Evolutionary conservation across 2,329 filamentous ascomycete species (phyloP).

Genomic region (Colletotrichum sansevieriae): DNA sequence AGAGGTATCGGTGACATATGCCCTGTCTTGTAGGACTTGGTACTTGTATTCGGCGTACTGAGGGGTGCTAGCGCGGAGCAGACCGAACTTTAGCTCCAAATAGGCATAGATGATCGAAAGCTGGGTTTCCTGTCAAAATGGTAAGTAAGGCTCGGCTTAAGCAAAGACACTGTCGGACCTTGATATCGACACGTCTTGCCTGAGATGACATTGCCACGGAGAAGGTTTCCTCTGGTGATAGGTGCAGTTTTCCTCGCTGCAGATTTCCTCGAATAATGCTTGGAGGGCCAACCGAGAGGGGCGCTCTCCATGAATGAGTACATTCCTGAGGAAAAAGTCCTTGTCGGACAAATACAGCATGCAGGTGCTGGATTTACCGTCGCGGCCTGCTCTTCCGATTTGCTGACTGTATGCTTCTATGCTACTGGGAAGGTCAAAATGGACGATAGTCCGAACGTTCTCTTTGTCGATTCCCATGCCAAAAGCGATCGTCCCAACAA

Average conservation of each 20-base stretch:
- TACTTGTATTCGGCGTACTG: constrained; percentile 69
- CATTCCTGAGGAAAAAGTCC: constrained; percentile 70
- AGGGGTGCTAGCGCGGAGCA: constrained; percentile 68
- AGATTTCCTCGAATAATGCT: constrained; percentile 64
- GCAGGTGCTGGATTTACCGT: constrained; percentile 66
- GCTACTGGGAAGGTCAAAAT: constrained; percentile 64
- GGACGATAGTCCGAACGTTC: constrained; percentile 67
- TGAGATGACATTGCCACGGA: constrained; percentile 61
- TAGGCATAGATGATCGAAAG: constrained; percentile 66
- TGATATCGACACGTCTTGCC: constrained; percentile 66
- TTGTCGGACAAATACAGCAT: constrained; percentile 69
- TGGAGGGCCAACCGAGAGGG: constrained; percentile 65
- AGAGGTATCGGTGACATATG: constrained; percentile 53
- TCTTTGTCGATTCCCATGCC: constrained; percentile 72
- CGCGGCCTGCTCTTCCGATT: constrained; percentile 67
- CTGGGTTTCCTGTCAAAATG: constrained; percentile 19
- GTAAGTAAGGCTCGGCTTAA: not conserved
- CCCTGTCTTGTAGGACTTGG: constrained; percentile 49
- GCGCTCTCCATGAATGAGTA: constrained; percentile 71
- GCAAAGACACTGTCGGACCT: constrained; percentile 47
- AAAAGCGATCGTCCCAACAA: constrained; percentile 70
- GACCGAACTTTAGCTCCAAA: constrained; percentile 69
- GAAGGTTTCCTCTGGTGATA: constrained; percentile 57
- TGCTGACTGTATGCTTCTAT: constrained; percentile 71
- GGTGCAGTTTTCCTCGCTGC: constrained; percentile 51